Percentiles rank a stretch among this genome's conserved stretches.
phyloP scores from a whole-genome alignment of 2,329 filamentous ascomycete species.

The Madurella mycetomatis region DNA sequence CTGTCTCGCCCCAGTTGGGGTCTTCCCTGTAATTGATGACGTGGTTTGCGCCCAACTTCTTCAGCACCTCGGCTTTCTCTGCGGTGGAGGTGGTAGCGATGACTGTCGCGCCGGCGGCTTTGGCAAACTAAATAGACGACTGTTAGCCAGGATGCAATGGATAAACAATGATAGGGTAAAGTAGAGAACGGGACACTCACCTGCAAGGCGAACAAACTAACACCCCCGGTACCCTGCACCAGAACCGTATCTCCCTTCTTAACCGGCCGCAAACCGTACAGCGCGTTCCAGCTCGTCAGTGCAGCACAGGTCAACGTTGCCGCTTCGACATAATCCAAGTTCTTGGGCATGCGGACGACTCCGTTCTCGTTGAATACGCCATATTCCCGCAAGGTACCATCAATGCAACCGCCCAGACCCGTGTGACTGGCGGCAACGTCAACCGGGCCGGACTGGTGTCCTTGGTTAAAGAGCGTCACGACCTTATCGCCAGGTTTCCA shows the following conservation, averaged over 20 bases:
- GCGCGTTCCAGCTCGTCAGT: constrained; percentile 62
- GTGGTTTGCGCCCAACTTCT: constrained; percentile 50
- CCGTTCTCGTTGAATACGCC: constrained; percentile 64
- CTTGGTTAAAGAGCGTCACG: constrained; percentile 58
- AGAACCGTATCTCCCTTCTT: constrained; percentile 56
- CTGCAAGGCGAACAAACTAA: constrained; percentile 62
- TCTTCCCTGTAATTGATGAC: constrained; percentile 54
- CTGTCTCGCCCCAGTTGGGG: constrained; percentile 50
- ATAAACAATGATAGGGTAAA: neutral
- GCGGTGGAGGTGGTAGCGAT: constrained; percentile 53
- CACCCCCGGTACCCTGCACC: constrained; percentile 67
- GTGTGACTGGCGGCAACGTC: constrained; percentile 36
- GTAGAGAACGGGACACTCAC: constrained; percentile 11
- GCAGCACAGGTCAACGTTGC: constrained; percentile 56
- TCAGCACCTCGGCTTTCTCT: constrained; percentile 46
- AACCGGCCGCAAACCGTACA: constrained; percentile 53
- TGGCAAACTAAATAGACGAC: constrained; percentile 36
- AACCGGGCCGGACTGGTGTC: constrained; percentile 44
- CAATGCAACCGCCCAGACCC: constrained; percentile 62
- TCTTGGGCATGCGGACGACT: constrained; percentile 58
- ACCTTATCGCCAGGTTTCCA: constrained; percentile 52
- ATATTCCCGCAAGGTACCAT: constrained; percentile 65
- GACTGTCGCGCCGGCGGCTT: constrained; percentile 49
- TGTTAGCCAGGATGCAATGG: neutral
- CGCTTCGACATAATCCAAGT: constrained; percentile 50